Base-by-base conservation (phyloP, 768 basidiomycete species). In the Leccinum uliginosum region DNA sequence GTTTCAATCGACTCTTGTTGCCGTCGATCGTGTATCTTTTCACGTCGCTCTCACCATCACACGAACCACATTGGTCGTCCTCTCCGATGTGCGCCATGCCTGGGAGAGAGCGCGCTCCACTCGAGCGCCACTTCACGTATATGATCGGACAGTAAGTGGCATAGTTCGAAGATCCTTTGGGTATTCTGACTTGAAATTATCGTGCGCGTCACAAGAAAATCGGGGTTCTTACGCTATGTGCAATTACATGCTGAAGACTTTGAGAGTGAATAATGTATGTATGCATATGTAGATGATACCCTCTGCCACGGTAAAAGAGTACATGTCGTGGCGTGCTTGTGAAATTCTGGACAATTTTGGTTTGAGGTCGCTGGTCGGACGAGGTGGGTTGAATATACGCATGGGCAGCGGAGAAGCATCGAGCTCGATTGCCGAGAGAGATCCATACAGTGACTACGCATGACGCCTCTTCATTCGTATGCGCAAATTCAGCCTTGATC, bases 21-120 rank as follows among this genome's bases (percentile, higher is more conserved):
- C 76, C 78, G 3, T 67, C 69, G 6, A 68, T 79, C 35, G 66
- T 75, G 55, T 80, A 79, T 50, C 65, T 79, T 27, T 74, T 78
- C 52, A 80, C 79, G 0, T 75, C 78, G 0, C 55, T 60, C 19
- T 62, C 65, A 34, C 59, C 73, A 17, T 62, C 59, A 3, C 67
- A 72, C 40, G 63, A 68, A 50, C 74, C 79, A 0, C 69, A 75
- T 55, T 78, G 78, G 73, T 75, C 76, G 12, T 66, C 73, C 4
- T 70, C 68, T 11, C 76, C 75, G 8, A 59, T 66, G 43, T 63
- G 60, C 12, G 50, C 66, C n/a, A 50, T 61, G 15, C 58, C 59
- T 1, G 64, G 65, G 19, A 59, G 59, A 10, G 63, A 57, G 12
- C 56, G 27, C 10, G 60, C 57, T 58, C 54, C 59, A 29, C 60